A percentile compares a stretch with the other conserved stretches of the same genome.
Evolutionary conservation across 306 rosid genomes (phyloP).

Genomic region (Vigna mungo): DNA sequence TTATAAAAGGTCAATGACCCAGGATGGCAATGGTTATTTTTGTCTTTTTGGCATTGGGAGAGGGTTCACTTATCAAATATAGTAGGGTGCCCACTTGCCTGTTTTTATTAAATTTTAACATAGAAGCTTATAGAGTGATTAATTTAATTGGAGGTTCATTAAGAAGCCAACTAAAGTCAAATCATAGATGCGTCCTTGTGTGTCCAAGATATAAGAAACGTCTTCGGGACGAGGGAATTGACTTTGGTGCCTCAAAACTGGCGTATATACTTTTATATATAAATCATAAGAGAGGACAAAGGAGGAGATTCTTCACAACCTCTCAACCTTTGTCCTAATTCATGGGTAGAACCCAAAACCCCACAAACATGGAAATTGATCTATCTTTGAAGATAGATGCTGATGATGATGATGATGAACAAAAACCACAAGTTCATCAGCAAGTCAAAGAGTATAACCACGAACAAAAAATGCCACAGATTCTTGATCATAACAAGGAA

Average conservation of each 20-base stretch:
- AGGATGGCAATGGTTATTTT: conserved; percentile 34
- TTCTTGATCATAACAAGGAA: conserved; percentile 38
- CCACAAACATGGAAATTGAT: conserved; percentile 65
- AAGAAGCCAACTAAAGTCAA: conserved; percentile 76
- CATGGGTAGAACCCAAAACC: conserved; percentile 49
- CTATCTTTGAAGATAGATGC: conserved; percentile 72
- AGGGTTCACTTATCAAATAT: conserved; percentile 37
- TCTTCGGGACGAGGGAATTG: conserved; percentile 75
- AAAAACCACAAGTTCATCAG: conserved; percentile 47
- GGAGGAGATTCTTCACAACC: conserved; percentile 42
- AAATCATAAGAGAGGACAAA: conserved; percentile 46
- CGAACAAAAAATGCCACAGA: not conserved
- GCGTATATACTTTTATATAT: conserved; percentile 44
- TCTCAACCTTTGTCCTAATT: conserved; percentile 43
- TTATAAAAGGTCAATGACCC: conserved; percentile 36
- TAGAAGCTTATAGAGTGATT: conserved; percentile 39
- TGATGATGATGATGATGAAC: not conserved
- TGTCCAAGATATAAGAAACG: conserved; percentile 60
- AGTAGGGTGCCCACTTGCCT: conserved; percentile 36
- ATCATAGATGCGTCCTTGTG: conserved; percentile 77
- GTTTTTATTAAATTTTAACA: conserved; percentile 31
- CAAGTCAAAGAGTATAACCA: conserved; percentile 22
- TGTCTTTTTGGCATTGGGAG: conserved; percentile 35
- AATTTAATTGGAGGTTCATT: conserved; percentile 51
- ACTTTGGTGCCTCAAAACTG: conserved; percentile 93